Evolutionary conservation across 441 rosid genomes (phyloP).

Genomic region (Biscutella laevigata): DNA sequence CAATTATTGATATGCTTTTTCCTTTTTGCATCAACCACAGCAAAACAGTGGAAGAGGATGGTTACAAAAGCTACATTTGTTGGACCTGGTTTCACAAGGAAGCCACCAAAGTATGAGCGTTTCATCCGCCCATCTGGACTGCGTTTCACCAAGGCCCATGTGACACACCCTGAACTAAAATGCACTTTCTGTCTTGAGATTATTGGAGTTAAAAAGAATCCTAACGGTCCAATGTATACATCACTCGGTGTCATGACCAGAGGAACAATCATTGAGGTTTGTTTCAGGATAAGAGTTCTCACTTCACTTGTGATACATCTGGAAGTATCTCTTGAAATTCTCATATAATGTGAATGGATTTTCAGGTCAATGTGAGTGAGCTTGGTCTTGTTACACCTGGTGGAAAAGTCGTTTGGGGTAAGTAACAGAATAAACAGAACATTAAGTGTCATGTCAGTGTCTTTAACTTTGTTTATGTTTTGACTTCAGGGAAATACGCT

Average conservation of each 20-base stretch:
- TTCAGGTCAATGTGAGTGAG: conserved; percentile 88
- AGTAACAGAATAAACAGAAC: conserved; percentile 16
- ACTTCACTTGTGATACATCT: not conserved
- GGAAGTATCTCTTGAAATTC: not conserved
- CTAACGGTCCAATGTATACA: conserved; percentile 88
- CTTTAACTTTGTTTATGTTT: not conserved
- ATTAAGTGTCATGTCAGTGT: not conserved
- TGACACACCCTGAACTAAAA: conserved; percentile 87
- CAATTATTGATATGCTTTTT: not conserved
- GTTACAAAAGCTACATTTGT: conserved; percentile 80
- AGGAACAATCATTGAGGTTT: conserved; percentile 91
- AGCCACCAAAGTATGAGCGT: conserved; percentile 95
- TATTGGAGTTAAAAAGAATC: conserved; percentile 85
- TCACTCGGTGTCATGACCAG: conserved; percentile 89
- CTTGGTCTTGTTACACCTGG: conserved; percentile 90
- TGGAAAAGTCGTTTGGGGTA: conserved; percentile 95
- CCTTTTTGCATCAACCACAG: conserved; percentile 29
- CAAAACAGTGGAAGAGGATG: conserved; percentile 93
- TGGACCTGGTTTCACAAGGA: conserved; percentile 85
- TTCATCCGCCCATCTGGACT: conserved; percentile 91
- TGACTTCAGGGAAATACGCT: conserved; percentile 76
- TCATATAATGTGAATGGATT: not conserved
- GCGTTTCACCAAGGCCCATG: conserved; percentile 81
- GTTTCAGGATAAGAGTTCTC: not conserved
- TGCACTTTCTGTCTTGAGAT: conserved; percentile 86